Evolutionary conservation across 129 eudicot species (phyloP).

Genomic region (Glebionis coronaria): DNA sequence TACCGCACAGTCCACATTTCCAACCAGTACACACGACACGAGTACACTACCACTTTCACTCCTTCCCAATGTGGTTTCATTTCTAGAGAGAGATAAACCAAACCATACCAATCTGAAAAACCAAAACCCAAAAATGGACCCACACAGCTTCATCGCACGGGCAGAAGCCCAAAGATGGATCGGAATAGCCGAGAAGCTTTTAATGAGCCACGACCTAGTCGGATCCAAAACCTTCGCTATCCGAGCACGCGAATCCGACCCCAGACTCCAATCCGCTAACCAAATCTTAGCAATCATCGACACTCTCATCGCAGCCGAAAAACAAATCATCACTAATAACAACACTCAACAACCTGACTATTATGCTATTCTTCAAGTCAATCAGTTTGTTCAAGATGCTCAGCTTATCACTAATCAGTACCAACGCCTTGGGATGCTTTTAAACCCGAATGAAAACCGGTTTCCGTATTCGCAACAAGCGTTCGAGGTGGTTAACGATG

Average conservation of each 20-base stretch:
- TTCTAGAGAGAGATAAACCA: too few species aligned
- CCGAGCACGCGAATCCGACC: constrained; percentile 93
- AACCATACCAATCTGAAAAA: too few species aligned
- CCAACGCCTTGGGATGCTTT: constrained; percentile 41
- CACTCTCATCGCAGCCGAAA: constrained; percentile 72
- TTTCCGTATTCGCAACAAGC: constrained; percentile 76
- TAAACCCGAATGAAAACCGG: constrained; percentile 37
- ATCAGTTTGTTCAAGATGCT: constrained; percentile 43
- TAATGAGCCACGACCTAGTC: constrained; percentile 55
- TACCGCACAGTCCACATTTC: too few species aligned
- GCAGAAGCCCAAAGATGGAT: constrained; percentile 90
- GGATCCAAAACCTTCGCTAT: constrained; percentile 85
- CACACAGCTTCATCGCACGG: constrained; percentile 47
- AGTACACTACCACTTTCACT: too few species aligned
- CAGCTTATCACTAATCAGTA: constrained; percentile 70
- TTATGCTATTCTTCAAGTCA: constrained; percentile 70
- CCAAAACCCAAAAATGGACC: constrained; percentile 60
- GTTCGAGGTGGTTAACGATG: constrained; percentile 60
- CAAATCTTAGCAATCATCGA: constrained; percentile 84
- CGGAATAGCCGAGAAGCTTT: constrained; percentile 77
- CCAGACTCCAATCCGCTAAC: constrained; percentile 62
- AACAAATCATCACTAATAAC: constrained; percentile 38
- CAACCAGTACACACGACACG: too few species aligned
- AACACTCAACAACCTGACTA: constrained; percentile 48
- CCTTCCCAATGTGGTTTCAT: too few species aligned